Conservation (phyloP, 257 asterid genomes). For the Solanum bukasovii region DNA sequence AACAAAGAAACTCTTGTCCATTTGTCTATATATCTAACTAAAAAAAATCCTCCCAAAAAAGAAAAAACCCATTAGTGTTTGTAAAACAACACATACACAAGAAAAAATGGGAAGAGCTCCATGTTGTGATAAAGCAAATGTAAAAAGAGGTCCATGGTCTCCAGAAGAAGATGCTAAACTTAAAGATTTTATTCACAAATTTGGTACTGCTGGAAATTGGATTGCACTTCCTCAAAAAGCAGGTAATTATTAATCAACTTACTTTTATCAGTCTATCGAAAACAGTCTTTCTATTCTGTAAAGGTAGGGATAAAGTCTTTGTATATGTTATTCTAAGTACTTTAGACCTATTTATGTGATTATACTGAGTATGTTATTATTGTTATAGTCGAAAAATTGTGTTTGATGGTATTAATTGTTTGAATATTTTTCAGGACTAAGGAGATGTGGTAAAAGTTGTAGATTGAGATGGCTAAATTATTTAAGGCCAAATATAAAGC, state of each 20-base stretch:
- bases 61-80: not conserved
- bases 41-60: not conserved
- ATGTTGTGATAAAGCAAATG: constrained; percentile 87
- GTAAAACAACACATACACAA: not conserved
- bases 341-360: not conserved
- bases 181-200: constrained; percentile 64
- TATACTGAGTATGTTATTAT: not conserved
- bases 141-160: constrained; percentile 94
- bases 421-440: constrained; percentile 36
- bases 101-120: constrained; percentile 88
- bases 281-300: not conserved
- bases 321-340: not conserved
- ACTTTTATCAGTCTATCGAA: not conserved
- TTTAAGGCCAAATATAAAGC: constrained; percentile 75
- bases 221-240: constrained; percentile 86
- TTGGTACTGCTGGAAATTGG: constrained; percentile 81
- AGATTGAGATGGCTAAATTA: constrained; percentile 90
- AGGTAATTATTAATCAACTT: constrained; percentile 19
- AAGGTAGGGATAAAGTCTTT: not conserved
- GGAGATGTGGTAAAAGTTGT: constrained; percentile 90
- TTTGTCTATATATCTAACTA: not conserved
- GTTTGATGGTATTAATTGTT: not conserved
- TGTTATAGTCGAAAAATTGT: not conserved
- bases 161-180: constrained; percentile 94
- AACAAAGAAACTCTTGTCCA: not conserved